Evolutionary conservation across 2,329 filamentous ascomycete species (phyloP).

Genomic region (Diplocarpon mali): DNA sequence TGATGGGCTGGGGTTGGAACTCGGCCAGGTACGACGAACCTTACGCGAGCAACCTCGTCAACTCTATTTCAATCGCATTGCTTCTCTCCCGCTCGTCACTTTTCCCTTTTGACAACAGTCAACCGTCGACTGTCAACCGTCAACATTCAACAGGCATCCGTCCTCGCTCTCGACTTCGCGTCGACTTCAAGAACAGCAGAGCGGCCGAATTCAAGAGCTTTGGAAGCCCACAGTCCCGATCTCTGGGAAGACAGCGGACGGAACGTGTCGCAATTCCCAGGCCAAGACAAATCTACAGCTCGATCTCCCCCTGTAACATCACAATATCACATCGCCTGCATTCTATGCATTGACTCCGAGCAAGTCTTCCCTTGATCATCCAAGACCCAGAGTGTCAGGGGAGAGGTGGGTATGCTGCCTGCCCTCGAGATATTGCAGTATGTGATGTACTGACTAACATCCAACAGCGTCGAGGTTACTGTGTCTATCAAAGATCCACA

Average conservation of each 20-base stretch:
- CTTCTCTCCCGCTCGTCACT: not conserved
- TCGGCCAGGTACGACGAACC: slow-evolving; percentile 4
- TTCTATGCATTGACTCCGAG: not conserved
- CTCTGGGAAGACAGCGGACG: not conserved
- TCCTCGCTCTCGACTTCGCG: no score
- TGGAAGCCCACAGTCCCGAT: not conserved
- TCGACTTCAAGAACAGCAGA: no score
- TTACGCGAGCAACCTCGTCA: slow-evolving; percentile 8
- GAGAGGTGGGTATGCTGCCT: no score
- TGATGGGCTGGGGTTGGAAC: not conserved
- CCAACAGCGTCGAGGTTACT: no score
- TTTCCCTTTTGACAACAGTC: not conserved
- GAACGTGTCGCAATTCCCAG: not conserved
- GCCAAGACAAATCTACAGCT: not conserved
- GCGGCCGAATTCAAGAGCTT: no score
- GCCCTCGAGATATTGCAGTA: no score
- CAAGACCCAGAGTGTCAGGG: no score
- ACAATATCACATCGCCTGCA: not conserved
- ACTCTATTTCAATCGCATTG: slow-evolving; percentile 14
- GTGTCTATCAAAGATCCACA: no score
- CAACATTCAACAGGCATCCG: no score
- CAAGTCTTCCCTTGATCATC: no score
- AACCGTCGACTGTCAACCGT: no score
- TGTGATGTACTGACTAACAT: no score
- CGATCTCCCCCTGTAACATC: not conserved